Base-by-base conservation (phyloP, 495 filamentous ascomycete species). In the Penicillium nucicola region DNA sequence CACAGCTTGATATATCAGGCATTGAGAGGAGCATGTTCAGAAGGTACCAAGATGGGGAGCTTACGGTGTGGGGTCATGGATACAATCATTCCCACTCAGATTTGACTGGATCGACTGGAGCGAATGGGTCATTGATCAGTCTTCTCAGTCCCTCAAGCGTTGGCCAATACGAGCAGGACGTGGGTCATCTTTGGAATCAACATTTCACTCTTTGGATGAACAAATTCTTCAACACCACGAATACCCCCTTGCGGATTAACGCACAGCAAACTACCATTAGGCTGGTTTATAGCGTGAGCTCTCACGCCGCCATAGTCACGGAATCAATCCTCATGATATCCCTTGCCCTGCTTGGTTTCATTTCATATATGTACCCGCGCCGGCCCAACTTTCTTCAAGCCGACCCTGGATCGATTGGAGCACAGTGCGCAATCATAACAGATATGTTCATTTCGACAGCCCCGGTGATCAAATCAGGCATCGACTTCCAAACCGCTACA, bases 371-470 rank as follows among this genome's bases (percentile, higher is more conserved):
- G 0, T 61, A 61, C 17, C 53, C 14, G 10, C 33, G 8, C 1
- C 57, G 57, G 7, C 50, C 45, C 1, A 54, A 47, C 13, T 57
- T 61, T 7, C 38, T 61, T 13, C 42, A 34, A 13, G 31, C 36
- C 15, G 57, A 61, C 12, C 57, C 57, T 3, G 50, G 50, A 1
- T 57, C 57, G 1, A 57, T 61, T 10, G 56, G 42, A 7, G 64
- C 61, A 5, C 61, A 64, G 38, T 67, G 55, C 28, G 39, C 35
- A 0, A 23, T 60, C 15, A 32, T 64, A 13, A 33, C 54, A 5
- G 44, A 55, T 15, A 32, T 49, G 5, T 49, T 67, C 12, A 23
- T 22, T 15, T 34, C 58, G 1, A 11, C 30, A 3, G 49, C 33
- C 18, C 13, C 28, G 1, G 19, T 53, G 8, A 52, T 52, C 1